Conservation (phyloP, 2,329 filamentous ascomycete genomes). For the Beauveria medogensis region DNA sequence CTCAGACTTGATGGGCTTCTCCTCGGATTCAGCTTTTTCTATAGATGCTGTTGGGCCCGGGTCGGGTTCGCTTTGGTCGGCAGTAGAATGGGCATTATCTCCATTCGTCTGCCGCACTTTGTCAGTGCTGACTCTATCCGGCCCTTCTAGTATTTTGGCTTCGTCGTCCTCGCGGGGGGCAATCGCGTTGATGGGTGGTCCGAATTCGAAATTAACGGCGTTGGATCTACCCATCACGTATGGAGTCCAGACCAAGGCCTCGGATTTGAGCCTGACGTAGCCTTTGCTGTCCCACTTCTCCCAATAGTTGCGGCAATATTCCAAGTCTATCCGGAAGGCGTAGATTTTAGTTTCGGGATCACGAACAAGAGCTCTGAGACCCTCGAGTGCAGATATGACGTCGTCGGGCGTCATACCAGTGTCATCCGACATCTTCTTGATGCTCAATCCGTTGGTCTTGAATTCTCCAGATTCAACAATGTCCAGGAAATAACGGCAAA, state of each 20-base stretch:
- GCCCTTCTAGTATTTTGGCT: conserved; percentile 28
- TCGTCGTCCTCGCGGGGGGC: conserved; percentile 75
- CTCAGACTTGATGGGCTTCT: conserved; percentile 23
- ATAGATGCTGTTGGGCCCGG: conserved; percentile 8
- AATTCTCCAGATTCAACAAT: conserved; percentile 22
- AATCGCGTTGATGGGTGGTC: conserved; percentile 73
- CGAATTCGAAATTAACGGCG: conserved; percentile 74
- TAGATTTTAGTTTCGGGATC: conserved; percentile 86
- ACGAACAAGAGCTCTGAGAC: conserved; percentile 77
- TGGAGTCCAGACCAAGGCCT: conserved; percentile 84
- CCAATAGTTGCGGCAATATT: conserved; percentile 81
- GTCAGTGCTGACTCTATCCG: conserved; percentile 15
- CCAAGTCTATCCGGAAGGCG: conserved; percentile 77
- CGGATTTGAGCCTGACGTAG: conserved; percentile 75
- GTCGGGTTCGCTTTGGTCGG: not conserved
- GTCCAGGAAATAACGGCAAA: conserved; percentile 75
- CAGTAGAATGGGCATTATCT: not conserved
- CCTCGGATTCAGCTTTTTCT: conserved; percentile 21
- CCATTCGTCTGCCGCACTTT: conserved; percentile 19
- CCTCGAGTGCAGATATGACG: conserved; percentile 88
- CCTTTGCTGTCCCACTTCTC: conserved; percentile 82
- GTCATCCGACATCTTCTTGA: conserved; percentile 68
- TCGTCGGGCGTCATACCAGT: conserved; percentile 96
- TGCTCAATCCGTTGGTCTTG: conserved; percentile 44
- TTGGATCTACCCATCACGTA: conserved; percentile 91